Percentiles rank a stretch among this genome's conserved stretches.
Conservation (phyloP, 2,329 filamentous ascomycete species). For the Colletotrichum karsti region DNA sequence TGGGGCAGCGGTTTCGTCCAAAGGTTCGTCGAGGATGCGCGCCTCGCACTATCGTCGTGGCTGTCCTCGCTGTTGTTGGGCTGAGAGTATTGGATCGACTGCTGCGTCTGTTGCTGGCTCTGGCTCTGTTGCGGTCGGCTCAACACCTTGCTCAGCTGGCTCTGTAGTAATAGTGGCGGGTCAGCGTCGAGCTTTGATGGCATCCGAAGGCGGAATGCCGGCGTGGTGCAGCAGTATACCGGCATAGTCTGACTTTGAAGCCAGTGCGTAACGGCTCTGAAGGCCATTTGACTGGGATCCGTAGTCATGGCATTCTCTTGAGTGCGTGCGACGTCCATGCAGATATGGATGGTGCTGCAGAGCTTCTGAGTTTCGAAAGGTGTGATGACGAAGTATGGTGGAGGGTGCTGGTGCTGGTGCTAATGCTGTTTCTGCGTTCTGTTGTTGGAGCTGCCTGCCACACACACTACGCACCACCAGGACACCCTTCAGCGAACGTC, state of each 20-base stretch:
- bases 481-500: slow-evolving; percentile 16
- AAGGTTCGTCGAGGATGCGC: slow-evolving; percentile 24
- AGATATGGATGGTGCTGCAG: slow-evolving; percentile 20
- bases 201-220: slow-evolving; percentile 24
- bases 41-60: not conserved
- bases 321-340: slow-evolving; percentile 29
- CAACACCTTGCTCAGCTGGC: slow-evolving; percentile 25
- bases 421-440: not conserved
- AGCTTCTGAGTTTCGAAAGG: slow-evolving; percentile 11
- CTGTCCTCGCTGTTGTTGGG: slow-evolving; percentile 12
- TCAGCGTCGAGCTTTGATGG: slow-evolving; percentile 27
- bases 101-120: not conserved
- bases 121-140: slow-evolving; percentile 16
- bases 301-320: slow-evolving; percentile 29
- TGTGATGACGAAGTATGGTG: slow-evolving; percentile 26
- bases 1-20: slow-evolving; percentile 31
- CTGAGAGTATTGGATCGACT: slow-evolving; percentile 18
- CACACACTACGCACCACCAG: too few species aligned
- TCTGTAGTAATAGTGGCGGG: slow-evolving; percentile 26
- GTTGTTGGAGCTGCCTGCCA: slow-evolving; percentile 3
- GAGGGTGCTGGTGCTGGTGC: not conserved
- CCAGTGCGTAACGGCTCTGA: slow-evolving; percentile 30
- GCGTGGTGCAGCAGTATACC: slow-evolving; percentile 30
- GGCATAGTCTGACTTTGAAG: slow-evolving; percentile 29
- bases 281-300: slow-evolving; percentile 30